Evolutionary conservation across 805 yeast species (phyloP), one percentile per base, ranked within the genome.

Genomic region (Candida coleopterorum): DNA sequence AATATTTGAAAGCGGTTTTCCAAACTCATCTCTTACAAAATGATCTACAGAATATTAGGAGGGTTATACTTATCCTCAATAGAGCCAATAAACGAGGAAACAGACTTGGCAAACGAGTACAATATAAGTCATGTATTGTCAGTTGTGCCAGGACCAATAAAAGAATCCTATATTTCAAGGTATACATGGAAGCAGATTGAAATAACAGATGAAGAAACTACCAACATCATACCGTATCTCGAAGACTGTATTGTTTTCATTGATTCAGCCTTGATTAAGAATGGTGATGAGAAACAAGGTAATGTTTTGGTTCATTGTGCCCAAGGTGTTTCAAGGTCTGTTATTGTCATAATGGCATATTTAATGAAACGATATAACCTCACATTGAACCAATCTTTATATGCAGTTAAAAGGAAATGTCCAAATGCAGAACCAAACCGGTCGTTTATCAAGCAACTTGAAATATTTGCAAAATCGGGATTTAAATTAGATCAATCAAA

Each of bases 41-140:
- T 41, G 47, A 55, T 72, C 41, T 68, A 75, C 38, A 68, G 94
- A 49, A 72, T 88, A n/a, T 58, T 85, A n/a, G 95, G 94, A 18
- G 80, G 81, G 7, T 71, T 90, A 2, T 85, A 79, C 58, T 58
- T 90, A 11, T 88, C 96, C 4, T 77, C 93, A 1, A 64, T 81
- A 15, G 75, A 74, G 34, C 84, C 95, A 0, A 60, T 88, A 16
- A 61, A 72, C 11, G 70, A 75, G 3, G 71, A 62, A 28, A 58
- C 68, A 10, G 77, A 82, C 29, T 58, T 85, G 29, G 60, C 58
- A 21, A 63, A 64, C 16, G 66, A 74, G 16, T 60, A 70, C 46
- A 72, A 75, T 8, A 79, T 93, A 29, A 73, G 86, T 0, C 86
- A 83, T 52, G 75, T 93, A 9, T 55, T 90, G 16, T 81, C 95